Evolutionary conservation across 331 rosid species (phyloP).

Genomic region (Arachis monticola): DNA sequence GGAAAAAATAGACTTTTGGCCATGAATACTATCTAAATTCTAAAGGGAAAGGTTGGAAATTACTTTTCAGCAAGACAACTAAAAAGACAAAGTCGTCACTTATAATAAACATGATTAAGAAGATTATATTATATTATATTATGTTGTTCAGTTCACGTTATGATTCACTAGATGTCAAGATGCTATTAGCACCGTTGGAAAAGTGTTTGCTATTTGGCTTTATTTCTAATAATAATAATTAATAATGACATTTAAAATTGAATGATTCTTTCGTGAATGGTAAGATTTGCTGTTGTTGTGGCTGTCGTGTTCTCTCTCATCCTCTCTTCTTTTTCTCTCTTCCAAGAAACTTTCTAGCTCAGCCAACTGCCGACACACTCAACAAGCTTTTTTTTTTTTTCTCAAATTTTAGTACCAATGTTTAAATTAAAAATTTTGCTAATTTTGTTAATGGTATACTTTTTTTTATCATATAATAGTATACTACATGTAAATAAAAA

Average conservation of each 20-base stretch:
- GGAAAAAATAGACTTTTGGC: slow-evolving; percentile 8
- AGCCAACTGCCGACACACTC: background rate
- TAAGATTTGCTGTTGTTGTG: slow-evolving; percentile 1
- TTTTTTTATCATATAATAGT: no score
- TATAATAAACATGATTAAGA: background rate
- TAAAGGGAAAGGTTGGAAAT: slow-evolving; percentile 43
- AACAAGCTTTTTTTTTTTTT: background rate
- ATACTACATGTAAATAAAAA: no score
- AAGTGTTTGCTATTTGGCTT: slow-evolving; percentile 38
- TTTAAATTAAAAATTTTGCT: no score
- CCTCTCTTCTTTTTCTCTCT: background rate
- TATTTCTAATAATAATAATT: background rate
- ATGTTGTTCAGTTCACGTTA: slow-evolving; percentile 25
- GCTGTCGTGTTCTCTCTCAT: slow-evolving; percentile 5
- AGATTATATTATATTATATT: no score
- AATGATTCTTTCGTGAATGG: slow-evolving; percentile 24
- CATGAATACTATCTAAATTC: background rate
- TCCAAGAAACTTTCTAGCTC: background rate
- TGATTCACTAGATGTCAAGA: slow-evolving; percentile 38
- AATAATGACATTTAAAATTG: slow-evolving; percentile 4
- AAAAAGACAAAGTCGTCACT: slow-evolving; percentile 14
- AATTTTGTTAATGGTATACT: no score
- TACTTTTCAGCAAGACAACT: slow-evolving; percentile 39
- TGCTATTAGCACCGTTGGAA: slow-evolving; percentile 35
- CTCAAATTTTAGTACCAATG: no score